Conservation (phyloP, 2,329 filamentous ascomycete genomes). For the Talaromyces piceae region DNA sequence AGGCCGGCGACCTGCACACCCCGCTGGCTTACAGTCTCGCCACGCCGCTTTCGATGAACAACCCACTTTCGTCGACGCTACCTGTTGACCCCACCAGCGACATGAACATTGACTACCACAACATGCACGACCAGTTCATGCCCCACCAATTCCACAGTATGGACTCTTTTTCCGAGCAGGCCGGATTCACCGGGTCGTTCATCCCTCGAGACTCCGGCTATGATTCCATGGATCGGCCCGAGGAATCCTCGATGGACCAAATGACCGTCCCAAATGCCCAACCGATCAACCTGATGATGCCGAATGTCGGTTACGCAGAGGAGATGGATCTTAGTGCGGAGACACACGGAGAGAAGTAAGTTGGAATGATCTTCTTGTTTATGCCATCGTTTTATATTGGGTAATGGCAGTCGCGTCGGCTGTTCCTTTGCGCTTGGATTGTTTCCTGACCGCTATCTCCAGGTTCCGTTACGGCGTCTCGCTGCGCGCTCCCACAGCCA, state of each 20-base stretch:
- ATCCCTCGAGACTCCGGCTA: conserved; percentile 73
- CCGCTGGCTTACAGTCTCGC: conserved; percentile 65
- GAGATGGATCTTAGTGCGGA: conserved; percentile 20
- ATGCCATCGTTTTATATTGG: background rate
- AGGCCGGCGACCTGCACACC: conserved; percentile 81
- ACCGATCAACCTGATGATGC: conserved; percentile 39
- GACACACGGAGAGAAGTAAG: conserved; percentile 47
- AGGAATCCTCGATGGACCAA: conserved; percentile 59
- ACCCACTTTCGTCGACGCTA: conserved; percentile 55
- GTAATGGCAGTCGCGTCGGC: background rate
- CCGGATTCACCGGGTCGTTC: conserved; percentile 66
- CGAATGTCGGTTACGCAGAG: conserved; percentile 22
- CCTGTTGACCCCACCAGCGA: conserved; percentile 56
- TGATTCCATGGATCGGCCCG: conserved; percentile 63
- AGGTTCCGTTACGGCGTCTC: conserved; percentile 85
- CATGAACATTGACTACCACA: conserved; percentile 53
- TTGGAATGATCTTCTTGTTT: conserved; percentile 14
- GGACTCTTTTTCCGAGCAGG: conserved; percentile 61
- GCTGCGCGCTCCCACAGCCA: conserved; percentile 88
- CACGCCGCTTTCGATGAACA: conserved; percentile 76
- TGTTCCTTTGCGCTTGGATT: background rate
- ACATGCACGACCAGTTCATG: conserved; percentile 43
- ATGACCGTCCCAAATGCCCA: conserved; percentile 46
- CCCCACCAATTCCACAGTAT: conserved; percentile 58
- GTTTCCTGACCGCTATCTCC: background rate